Evolutionary conservation across 2,329 filamentous ascomycete species (phyloP), one percentile per base, ranked within the genome.

Genomic region (Knufia fluminis): DNA sequence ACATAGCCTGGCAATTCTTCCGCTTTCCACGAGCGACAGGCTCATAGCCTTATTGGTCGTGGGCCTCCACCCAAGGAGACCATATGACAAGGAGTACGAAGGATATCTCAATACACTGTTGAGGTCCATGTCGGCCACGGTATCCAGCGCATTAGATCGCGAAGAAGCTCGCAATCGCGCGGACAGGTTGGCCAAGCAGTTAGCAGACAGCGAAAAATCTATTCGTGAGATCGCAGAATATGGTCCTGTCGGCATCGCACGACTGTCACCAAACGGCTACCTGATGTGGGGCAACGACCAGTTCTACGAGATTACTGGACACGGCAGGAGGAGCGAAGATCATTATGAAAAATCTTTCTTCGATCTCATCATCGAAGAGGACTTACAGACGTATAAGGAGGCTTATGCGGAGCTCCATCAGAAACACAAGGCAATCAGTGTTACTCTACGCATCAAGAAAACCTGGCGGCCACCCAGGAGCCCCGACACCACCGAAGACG

Each of bases 271-370:
- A 4, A 28, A 41, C 22, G 52, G 52, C 33, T 50, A 52, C 10
- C 46, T 57, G 28, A 35, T 55, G 3, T 55, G 52, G 54, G 55
- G 48, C 1, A 57, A 57, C 26, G 12, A 40, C n/a, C 52, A 53
- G 14, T 58, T 50, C 36, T 58, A 53, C 33, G 49, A 53, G 22
- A 57, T 58, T n/a, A 54, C 56, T 3, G 50, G 52, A n/a, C 52
- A 56, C 26, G 20, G 52, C 9, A 19, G 26, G 26, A 28, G 12
- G 3, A 12, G 23, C 12, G 51, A 53, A 24, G 49, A 54, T 35
- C 40, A 47, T 22, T 57, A 54, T 14, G 48, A 52, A 12, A 50
- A 45, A 17, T 56, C 57, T 17, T 57, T 53, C 23, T 31, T 51
- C 14, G 54, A 57, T 4, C 39, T 46, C 22, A 46, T 58, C 9